Conservation (phyloP, 345 rosid species). For the Jatropha curcas region DNA sequence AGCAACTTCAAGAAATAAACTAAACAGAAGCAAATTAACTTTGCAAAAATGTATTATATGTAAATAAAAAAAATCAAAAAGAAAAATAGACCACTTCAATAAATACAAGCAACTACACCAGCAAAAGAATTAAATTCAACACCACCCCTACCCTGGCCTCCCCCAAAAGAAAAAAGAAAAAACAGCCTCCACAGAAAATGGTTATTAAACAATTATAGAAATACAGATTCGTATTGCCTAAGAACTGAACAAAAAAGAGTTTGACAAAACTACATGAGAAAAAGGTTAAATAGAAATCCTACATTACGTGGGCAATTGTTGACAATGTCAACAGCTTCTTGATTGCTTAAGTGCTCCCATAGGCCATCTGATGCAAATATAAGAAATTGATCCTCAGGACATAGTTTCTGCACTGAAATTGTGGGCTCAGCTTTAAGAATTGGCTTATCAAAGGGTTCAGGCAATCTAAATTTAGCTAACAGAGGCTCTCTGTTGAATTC, state of each 20-base stretch:
- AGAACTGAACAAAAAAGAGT: background rate
- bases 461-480: slow-evolving; percentile 74
- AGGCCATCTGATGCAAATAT: slow-evolving; percentile 97
- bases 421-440: slow-evolving; percentile 90
- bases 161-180: background rate
- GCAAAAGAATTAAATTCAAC: background rate
- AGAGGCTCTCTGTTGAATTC: slow-evolving; percentile 90
- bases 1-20: background rate
- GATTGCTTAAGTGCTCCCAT: slow-evolving; percentile 96
- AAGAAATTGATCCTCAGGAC: slow-evolving; percentile 83
- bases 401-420: slow-evolving; percentile 63
- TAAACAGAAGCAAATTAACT: background rate
- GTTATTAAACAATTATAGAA: background rate
- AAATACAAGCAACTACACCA: background rate
- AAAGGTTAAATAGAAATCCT: slow-evolving; percentile 31
- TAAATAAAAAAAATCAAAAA: background rate
- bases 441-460: slow-evolving; percentile 69
- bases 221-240: slow-evolving; percentile 1
- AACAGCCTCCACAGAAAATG: background rate
- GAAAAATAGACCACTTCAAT: background rate
- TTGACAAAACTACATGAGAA: slow-evolving; percentile 8
- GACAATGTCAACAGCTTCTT: slow-evolving; percentile 95
- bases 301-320: slow-evolving; percentile 72
- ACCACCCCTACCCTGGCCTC: too few species aligned
- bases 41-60: background rate